These are phyloP conservation scores for Phaeosphaeriaceae sp. DNA, from an alignment of 2,329 filamentous ascomycete genomes.

Conservation along the genomic window DNA sequence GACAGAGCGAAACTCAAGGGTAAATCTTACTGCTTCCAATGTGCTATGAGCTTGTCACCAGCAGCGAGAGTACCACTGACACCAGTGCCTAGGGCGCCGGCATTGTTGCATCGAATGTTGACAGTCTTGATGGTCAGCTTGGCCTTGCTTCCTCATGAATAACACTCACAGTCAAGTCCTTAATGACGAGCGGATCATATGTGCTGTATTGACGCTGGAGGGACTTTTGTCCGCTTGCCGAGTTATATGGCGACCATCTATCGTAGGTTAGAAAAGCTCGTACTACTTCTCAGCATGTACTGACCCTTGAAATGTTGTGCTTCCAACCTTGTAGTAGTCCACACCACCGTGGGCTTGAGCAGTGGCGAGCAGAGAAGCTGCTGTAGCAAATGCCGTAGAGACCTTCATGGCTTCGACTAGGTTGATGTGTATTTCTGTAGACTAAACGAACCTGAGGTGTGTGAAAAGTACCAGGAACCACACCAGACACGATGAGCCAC, in stretches of 20 bases:
- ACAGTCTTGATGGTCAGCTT: slow-evolving; percentile 19
- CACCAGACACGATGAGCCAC: not conserved
- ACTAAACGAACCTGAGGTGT: not conserved
- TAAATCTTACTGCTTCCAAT: slow-evolving; percentile 59
- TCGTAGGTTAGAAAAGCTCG: not conserved
- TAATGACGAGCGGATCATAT: slow-evolving; percentile 34
- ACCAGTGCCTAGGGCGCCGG: slow-evolving; percentile 33
- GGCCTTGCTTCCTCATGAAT: not conserved
- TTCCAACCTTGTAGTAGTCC: slow-evolving; percentile 32
- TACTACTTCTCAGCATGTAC: not conserved
- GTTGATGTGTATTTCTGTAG: not conserved
- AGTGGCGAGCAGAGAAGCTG: slow-evolving; percentile 28
- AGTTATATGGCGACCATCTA: slow-evolving; percentile 41
- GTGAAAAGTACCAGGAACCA: not conserved
- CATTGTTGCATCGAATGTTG: slow-evolving; percentile 44
- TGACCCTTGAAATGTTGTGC: slow-evolving; percentile 34
- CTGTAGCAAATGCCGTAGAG: slow-evolving; percentile 19
- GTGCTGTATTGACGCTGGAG: slow-evolving; percentile 39
- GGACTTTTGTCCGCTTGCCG: slow-evolving; percentile 29
- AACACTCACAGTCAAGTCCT: slow-evolving; percentile 30
- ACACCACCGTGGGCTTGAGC: slow-evolving; percentile 38
- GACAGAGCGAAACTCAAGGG: not conserved
- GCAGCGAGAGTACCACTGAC: slow-evolving; percentile 56
- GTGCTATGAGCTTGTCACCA: slow-evolving; percentile 57
- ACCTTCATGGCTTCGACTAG: slow-evolving; percentile 27